Base-by-base conservation (phyloP, 371 early-diverging fungal species). In the Entomophthora muscae region DNA sequence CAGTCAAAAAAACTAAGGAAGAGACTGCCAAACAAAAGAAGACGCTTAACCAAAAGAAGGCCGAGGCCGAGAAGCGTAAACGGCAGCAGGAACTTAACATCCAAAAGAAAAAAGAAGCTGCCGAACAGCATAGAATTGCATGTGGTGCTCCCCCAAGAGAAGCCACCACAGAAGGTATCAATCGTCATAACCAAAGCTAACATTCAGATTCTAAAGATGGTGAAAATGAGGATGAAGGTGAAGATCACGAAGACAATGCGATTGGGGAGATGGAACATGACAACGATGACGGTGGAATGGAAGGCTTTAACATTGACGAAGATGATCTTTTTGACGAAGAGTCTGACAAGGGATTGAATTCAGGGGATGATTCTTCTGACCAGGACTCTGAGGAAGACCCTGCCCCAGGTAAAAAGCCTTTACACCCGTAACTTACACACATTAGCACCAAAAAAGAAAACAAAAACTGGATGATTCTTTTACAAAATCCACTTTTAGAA, bases 51-150 rank as follows among this genome's bases (percentile, higher is more conserved):
- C 71, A 75, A 61, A 78, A 78, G 63, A 60, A 73, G 24, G 73
- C 79, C 56, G 81, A 82, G 61, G 80, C 81, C 71, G 85, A 83
- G 1, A 71, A 74, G 17, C 82, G 93, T 53, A 78, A 86, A 63
- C 75, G 76, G 56, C 76, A 85, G 69, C 94, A 95, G 68, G 88
- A 89, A 69, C 74, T 65, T 32, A 91, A 91, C 71, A 91, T 93
- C 1, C 77, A 78, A 69, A 76, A 79, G 64, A n/a, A 93, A 71
- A 78, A 85, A 74, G 73, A 69, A 22, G 79, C 74, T 42, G 75
- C 75, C 62, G 83, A 79, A 62, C 76, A 72, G 32, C 70, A 72
- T 61, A 63, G 64, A 33, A 30, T 65, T 27, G 70, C 65, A 31
- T 71, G 66, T 1, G 65, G 70, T 53, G 71, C 33, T n/a, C 66